Percentiles rank a stretch among this genome's conserved stretches.
phyloP scores from a whole-genome alignment of 1,284 basidiomycete species.

The Ustilago tritici region DNA sequence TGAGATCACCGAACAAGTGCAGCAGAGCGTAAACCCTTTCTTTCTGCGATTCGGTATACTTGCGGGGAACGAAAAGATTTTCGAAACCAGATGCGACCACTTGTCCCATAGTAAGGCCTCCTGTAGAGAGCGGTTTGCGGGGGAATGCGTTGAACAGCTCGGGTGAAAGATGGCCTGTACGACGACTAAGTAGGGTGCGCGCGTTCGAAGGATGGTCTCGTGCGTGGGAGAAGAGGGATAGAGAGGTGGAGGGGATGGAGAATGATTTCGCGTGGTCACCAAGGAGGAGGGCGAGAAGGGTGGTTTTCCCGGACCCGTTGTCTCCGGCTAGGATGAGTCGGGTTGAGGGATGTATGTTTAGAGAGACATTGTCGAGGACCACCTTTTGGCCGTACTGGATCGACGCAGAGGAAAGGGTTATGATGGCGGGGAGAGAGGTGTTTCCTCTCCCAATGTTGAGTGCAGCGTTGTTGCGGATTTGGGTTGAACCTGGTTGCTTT shows the following conservation, averaged over 20 bases:
- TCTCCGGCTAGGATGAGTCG: slow-evolving; percentile 69
- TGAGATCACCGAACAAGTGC: slow-evolving; percentile 46
- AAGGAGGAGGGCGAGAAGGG: slow-evolving; percentile 88
- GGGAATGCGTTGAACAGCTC: slow-evolving; percentile 94
- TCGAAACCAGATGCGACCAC: slow-evolving; percentile 63
- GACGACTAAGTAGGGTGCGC: slow-evolving; percentile 44
- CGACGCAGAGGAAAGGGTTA: slow-evolving; percentile 77
- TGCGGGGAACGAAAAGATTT: slow-evolving; percentile 56
- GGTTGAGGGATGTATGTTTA: slow-evolving; percentile 46
- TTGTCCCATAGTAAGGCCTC: slow-evolving; percentile 61
- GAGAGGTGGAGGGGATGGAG: slow-evolving; percentile 71
- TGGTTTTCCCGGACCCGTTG: slow-evolving; percentile 86
- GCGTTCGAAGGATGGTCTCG: slow-evolving; percentile 63
- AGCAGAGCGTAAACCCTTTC: slow-evolving; percentile 41
- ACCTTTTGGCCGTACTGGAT: slow-evolving; percentile 79
- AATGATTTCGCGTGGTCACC: slow-evolving; percentile 96
- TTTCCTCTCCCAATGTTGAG: slow-evolving; percentile 33
- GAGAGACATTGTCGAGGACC: slow-evolving; percentile 70
- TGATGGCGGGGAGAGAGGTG: slow-evolving; percentile 71
- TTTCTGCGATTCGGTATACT: slow-evolving; percentile 27
- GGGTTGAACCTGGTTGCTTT: slow-evolving; percentile 15
- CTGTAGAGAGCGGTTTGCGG: slow-evolving; percentile 40
- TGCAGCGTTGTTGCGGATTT: slow-evolving; percentile 18
- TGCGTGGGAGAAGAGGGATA: slow-evolving; percentile 55
- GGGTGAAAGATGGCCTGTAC: slow-evolving; percentile 81